Conservation (phyloP, 2,329 filamentous ascomycete species). For the Penicillium sp. region DNA sequence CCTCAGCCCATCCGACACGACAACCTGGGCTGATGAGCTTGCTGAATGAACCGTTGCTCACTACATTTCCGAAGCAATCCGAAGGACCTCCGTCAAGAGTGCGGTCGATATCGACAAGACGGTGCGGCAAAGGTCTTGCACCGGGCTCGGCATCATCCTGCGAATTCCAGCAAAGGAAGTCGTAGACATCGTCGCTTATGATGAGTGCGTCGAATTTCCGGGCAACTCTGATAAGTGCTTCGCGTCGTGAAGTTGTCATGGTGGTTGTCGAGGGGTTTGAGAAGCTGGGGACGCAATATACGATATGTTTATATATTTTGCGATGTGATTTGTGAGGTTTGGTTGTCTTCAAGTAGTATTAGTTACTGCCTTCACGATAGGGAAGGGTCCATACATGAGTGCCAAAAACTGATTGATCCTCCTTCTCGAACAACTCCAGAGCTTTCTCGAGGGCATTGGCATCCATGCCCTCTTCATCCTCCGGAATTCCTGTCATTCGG, state of each 20-base stretch:
- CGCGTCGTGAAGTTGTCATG: slow-evolving; percentile 52
- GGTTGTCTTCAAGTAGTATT: not conserved
- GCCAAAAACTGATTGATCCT: not conserved
- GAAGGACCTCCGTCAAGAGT: slow-evolving; percentile 61
- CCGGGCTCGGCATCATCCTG: slow-evolving; percentile 38
- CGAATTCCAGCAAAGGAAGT: slow-evolving; percentile 74
- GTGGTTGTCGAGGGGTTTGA: slow-evolving; percentile 26
- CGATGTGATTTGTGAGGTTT: slow-evolving; percentile 15
- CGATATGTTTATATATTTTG: slow-evolving; percentile 25
- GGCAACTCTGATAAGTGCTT: slow-evolving; percentile 70
- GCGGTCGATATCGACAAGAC: slow-evolving; percentile 75
- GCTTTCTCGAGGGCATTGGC: slow-evolving; percentile 60
- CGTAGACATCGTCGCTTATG: slow-evolving; percentile 87
- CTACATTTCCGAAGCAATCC: slow-evolving; percentile 72
- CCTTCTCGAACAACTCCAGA: slow-evolving; percentile 52
- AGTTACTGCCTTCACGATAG: not conserved
- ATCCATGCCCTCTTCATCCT: slow-evolving; percentile 78
- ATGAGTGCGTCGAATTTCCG: slow-evolving; percentile 76
- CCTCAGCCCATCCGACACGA: slow-evolving; percentile 83
- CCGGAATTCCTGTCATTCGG: slow-evolving; percentile 69
- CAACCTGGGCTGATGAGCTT: slow-evolving; percentile 81
- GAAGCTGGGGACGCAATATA: slow-evolving; percentile 26
- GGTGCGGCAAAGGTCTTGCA: slow-evolving; percentile 57
- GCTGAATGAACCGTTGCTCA: slow-evolving; percentile 84
- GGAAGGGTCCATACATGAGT: not conserved